Conservation (phyloP, 495 filamentous ascomycete species). For the Bacidia gigantensis region DNA sequence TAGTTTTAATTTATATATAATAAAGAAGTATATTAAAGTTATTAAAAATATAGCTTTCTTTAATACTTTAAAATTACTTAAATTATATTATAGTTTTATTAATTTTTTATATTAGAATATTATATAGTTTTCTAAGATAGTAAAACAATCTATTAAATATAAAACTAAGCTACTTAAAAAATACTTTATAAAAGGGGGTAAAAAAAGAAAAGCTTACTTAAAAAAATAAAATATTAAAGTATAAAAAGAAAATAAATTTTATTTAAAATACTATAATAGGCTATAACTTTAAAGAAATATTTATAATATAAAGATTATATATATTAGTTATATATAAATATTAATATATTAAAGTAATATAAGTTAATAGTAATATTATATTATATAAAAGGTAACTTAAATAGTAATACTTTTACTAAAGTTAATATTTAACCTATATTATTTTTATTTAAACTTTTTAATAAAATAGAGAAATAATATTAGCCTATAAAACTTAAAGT, state of each 20-base stretch:
- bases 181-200: background rate
- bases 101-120: background rate
- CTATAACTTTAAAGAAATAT: background rate
- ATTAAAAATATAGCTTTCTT: background rate
- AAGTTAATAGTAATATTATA: background rate
- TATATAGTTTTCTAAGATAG: background rate
- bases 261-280: background rate
- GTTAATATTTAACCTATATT: background rate
- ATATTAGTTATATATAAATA: background rate
- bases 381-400: background rate
- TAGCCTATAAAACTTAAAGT: background rate
- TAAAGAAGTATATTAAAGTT: background rate
- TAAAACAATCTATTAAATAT: background rate
- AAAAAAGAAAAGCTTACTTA: background rate
- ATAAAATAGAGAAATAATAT: background rate
- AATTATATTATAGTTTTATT: background rate
- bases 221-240: background rate
- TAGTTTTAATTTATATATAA: background rate
- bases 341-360: constrained; percentile 6
- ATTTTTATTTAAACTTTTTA: background rate
- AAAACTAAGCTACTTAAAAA: constrained; percentile 2
- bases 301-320: background rate
- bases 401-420: background rate
- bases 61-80: background rate
- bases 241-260: background rate